These are phyloP conservation scores for Vavraia culicis DNA, from an alignment of 371 early-diverging fungal genomes.

Conservation along the genomic window DNA sequence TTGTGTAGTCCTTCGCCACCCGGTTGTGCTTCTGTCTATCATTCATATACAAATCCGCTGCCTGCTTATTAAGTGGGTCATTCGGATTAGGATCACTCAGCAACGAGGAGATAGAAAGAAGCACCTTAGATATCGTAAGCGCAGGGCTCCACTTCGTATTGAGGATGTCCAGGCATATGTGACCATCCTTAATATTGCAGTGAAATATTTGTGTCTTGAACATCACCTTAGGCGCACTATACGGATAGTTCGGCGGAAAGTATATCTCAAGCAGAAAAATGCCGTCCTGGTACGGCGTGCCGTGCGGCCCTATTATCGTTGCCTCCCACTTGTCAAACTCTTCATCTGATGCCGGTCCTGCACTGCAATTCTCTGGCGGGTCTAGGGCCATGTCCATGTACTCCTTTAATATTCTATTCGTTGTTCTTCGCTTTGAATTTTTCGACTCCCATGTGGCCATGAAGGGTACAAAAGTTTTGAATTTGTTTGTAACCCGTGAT, in stretches of 20 bases:
- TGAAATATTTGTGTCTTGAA: constrained; percentile 73
- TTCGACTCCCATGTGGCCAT: no score
- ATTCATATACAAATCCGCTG: constrained; percentile 53
- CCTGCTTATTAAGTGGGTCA: constrained; percentile 83
- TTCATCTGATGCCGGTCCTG: constrained; percentile 48
- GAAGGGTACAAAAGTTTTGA: no score
- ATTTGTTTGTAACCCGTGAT: no score
- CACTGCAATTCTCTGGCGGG: constrained; percentile 49
- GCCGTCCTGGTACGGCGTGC: constrained; percentile 73
- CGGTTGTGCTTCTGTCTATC: constrained; percentile 53
- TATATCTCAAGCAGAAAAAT: constrained; percentile 68
- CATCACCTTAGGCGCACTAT: constrained; percentile 82
- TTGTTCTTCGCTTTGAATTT: no score
- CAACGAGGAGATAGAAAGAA: constrained; percentile 76
- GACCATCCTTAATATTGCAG: constrained; percentile 89
- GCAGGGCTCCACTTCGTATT: constrained; percentile 99
- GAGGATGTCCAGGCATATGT: constrained; percentile 89
- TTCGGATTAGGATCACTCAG: constrained; percentile 89
- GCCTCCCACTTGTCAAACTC: constrained; percentile 60
- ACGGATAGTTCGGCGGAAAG: constrained; percentile 76
- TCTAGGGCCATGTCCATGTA: constrained; percentile 50
- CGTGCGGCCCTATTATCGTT: constrained; percentile 46
- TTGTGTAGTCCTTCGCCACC: constrained; percentile 56
- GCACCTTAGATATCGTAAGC: constrained; percentile 68
- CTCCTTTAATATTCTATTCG: constrained; percentile 46